Conservation (phyloP, 768 basidiomycete species). For the Calocera cornea region DNA sequence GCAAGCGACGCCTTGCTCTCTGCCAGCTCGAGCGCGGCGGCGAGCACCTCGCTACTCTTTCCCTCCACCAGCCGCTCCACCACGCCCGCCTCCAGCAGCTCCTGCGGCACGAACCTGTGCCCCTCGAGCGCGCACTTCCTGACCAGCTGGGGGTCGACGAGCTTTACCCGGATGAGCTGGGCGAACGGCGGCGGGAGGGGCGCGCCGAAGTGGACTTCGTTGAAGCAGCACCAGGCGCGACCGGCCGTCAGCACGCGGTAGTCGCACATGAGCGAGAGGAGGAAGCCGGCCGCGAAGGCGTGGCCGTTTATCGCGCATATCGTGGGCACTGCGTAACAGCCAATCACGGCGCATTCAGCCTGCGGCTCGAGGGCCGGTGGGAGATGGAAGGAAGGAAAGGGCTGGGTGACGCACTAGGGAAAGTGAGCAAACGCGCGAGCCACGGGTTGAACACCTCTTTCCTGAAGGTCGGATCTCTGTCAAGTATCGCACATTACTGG, state of each 20-base stretch:
- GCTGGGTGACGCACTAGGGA: conserved; percentile 45
- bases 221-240: conserved; percentile 84
- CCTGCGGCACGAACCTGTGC: conserved; percentile 58
- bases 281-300: conserved; percentile 72
- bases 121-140: conserved; percentile 72
- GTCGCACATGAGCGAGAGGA: conserved; percentile 70
- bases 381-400: background rate
- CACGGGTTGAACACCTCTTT: conserved; percentile 47
- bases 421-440: conserved; percentile 51
- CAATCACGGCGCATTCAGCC: background rate
- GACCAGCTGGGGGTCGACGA: conserved; percentile 42
- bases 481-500: conserved; percentile 9
- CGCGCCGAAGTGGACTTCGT: conserved; percentile 82
- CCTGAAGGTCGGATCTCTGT: conserved; percentile 33
- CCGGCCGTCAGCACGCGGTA: conserved; percentile 83
- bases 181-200: conserved; percentile 62
- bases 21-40: conserved; percentile 51
- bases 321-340: conserved; percentile 44
- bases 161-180: conserved; percentile 48
- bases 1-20: conserved; percentile 39
- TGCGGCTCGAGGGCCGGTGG: too few species aligned
- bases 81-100: conserved; percentile 51
- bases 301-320: conserved; percentile 75
- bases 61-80: conserved; percentile 57
- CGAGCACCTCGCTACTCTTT: conserved; percentile 43